Percentiles rank a stretch among this genome's conserved stretches.
These are phyloP conservation scores for Acanthochlamys bracteata DNA, from an alignment of 106 monocot species.

Conservation along the genomic window DNA sequence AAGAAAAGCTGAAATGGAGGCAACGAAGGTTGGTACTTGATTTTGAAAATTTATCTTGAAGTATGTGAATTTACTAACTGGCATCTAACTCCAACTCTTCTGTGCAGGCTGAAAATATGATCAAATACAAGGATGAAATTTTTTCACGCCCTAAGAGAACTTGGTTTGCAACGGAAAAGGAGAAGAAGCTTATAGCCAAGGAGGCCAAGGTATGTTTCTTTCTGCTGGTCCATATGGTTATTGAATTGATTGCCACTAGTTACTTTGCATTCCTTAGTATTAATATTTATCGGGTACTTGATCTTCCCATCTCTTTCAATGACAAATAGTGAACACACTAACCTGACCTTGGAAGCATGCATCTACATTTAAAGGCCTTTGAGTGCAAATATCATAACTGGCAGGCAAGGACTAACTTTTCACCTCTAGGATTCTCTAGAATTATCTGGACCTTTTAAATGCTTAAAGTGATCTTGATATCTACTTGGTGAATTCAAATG, in stretches of 20 bases:
- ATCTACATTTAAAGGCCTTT: too few relatives aligned
- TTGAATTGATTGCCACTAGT: background rate
- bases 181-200: constrained; percentile 68
- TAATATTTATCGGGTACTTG: too few relatives aligned
- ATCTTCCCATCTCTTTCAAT: too few relatives aligned
- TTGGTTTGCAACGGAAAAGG: constrained; percentile 83
- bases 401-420: too few relatives aligned
- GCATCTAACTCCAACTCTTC: background rate
- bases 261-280: background rate
- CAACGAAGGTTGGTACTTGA: constrained; percentile 53
- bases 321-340: too few relatives aligned
- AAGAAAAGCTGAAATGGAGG: constrained; percentile 98
- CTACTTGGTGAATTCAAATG: too few relatives aligned
- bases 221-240: background rate
- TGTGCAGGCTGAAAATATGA: constrained; percentile 85
- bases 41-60: background rate
- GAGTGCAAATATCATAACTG: too few relatives aligned
- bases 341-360: too few relatives aligned
- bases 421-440: too few relatives aligned
- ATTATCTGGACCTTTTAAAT: too few relatives aligned
- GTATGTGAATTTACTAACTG: background rate
- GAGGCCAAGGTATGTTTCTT: constrained; percentile 51
- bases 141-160: constrained; percentile 91
- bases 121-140: constrained; percentile 79
- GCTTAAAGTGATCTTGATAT: too few relatives aligned